These are phyloP conservation scores for Globisporangium radiosum DNA, from an alignment of 352 stramenopile species.

Conservation along the genomic window DNA sequence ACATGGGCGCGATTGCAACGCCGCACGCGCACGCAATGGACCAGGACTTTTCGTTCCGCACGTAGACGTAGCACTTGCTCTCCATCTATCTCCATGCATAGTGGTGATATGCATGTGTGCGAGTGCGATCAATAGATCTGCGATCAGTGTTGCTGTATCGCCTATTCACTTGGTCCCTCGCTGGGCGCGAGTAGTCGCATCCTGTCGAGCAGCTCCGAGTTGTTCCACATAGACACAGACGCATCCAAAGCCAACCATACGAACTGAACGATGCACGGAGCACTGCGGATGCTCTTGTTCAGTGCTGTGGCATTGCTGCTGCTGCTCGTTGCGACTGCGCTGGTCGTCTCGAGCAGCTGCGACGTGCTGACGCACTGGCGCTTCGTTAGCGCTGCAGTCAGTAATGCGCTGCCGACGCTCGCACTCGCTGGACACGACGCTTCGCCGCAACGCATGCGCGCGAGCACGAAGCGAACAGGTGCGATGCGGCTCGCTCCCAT, in stretches of 20 bases:
- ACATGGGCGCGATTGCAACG: conserved; percentile 78
- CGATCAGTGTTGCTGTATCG: no score
- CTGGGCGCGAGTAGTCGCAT: no score
- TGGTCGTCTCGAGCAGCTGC: background rate
- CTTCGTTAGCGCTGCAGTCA: no score
- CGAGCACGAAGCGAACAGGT: background rate
- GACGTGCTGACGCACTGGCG: background rate
- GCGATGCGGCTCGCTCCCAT: background rate
- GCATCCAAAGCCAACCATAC: no score
- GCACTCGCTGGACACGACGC: background rate
- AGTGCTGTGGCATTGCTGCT: background rate
- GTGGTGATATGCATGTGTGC: background rate
- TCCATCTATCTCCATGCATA: no score
- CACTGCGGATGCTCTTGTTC: background rate
- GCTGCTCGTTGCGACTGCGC: background rate
- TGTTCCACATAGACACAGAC: no score
- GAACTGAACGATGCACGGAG: no score
- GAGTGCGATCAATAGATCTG: background rate
- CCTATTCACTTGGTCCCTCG: no score
- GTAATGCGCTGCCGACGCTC: background rate
- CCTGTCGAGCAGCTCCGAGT: no score
- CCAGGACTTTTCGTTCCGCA: conserved; percentile 77
- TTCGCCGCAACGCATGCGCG: background rate
- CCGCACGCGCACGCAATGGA: conserved; percentile 66
- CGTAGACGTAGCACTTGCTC: conserved; percentile 15